These are phyloP conservation scores for Tolypocladium pustulatum DNA, from an alignment of 2,329 filamentous ascomycete species.

Conservation along the genomic window DNA sequence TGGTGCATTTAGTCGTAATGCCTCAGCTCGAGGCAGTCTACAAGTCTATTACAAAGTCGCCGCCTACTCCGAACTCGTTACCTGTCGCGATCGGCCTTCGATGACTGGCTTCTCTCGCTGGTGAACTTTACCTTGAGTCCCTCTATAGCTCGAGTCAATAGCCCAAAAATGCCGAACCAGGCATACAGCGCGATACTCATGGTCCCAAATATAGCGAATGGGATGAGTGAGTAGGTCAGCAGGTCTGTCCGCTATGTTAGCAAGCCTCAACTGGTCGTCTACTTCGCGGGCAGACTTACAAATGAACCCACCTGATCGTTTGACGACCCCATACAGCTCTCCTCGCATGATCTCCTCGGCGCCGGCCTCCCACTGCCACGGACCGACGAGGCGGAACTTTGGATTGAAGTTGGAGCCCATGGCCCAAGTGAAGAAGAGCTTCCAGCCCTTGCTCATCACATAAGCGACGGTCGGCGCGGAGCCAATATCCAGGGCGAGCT, in stretches of 20 bases:
- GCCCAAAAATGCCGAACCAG: slow-evolving; percentile 5
- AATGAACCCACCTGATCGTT: slow-evolving; percentile 22
- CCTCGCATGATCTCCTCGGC: slow-evolving; percentile 27
- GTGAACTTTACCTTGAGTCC: neutral
- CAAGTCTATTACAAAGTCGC: neutral
- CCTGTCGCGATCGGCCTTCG: neutral
- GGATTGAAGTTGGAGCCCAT: slow-evolving; percentile 38
- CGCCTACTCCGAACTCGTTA: neutral
- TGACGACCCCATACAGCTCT: slow-evolving; percentile 29
- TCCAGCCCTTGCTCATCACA: slow-evolving; percentile 23
- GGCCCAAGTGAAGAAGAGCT: slow-evolving; percentile 32
- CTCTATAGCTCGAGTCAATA: neutral
- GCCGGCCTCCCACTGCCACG: slow-evolving; percentile 27
- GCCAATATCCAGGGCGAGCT: slow-evolving; percentile 36
- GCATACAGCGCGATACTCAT: slow-evolving; percentile 18
- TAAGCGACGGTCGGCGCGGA: slow-evolving; percentile 26
- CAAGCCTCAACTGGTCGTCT: neutral
- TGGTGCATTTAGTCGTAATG: too few species aligned
- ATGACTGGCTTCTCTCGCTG: neutral
- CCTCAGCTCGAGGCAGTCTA: too few species aligned
- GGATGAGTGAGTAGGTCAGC: slow-evolving; percentile 23
- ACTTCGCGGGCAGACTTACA: slow-evolving; percentile 18
- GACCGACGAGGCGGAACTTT: slow-evolving; percentile 35
- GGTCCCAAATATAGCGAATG: slow-evolving; percentile 22
- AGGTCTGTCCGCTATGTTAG: slow-evolving; percentile 18